Evolutionary conservation across 495 filamentous ascomycete genomes (phyloP).

Genomic region (Penicillium psychrofluorescens): DNA sequence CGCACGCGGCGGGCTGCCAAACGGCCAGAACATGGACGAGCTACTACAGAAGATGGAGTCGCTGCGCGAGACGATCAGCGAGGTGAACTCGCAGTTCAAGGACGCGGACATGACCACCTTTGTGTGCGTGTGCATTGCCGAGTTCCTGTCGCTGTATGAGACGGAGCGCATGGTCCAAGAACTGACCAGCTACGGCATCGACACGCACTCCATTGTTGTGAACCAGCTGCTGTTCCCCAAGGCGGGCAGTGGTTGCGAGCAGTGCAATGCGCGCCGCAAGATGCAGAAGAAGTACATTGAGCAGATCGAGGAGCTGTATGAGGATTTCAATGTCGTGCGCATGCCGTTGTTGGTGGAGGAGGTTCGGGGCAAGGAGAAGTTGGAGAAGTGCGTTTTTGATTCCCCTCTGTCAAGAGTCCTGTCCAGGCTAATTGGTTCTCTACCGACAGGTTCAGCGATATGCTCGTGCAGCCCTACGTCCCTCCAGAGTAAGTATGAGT

Average conservation of each 20-base stretch:
- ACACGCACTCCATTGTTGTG: slow-evolving; percentile 95
- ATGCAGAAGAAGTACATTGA: slow-evolving; percentile 99
- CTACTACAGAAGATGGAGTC: slow-evolving; percentile 91
- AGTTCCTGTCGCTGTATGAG: slow-evolving; percentile 96
- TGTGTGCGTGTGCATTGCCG: slow-evolving; percentile 96
- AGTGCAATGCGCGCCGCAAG: slow-evolving; percentile 88
- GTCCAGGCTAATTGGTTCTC: slow-evolving; percentile 10
- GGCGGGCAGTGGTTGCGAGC: slow-evolving; percentile 77
- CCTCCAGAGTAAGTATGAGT: slow-evolving; percentile 53
- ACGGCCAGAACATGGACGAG: slow-evolving; percentile 83
- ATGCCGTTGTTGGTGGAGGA: slow-evolving; percentile 95
- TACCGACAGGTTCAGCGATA: slow-evolving; percentile 67
- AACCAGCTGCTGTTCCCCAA: slow-evolving; percentile 96
- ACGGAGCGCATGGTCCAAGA: slow-evolving; percentile 99
- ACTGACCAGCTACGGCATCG: slow-evolving; percentile 85
- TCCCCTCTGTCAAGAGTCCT: background rate
- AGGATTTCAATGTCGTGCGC: slow-evolving; percentile 98
- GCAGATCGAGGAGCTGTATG: slow-evolving; percentile 97
- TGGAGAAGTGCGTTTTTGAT: slow-evolving; percentile 58
- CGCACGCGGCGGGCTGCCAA: slow-evolving; percentile 73
- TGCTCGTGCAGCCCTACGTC: slow-evolving; percentile 79
- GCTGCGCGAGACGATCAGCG: slow-evolving; percentile 82
- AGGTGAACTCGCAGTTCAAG: slow-evolving; percentile 98
- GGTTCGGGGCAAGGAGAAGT: slow-evolving; percentile 85
- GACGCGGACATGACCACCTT: slow-evolving; percentile 94